A percentile compares a stretch with the other conserved stretches of the same genome.
phyloP scores from a whole-genome alignment of 768 basidiomycete genomes.

The Agaricus subrufescens region DNA sequence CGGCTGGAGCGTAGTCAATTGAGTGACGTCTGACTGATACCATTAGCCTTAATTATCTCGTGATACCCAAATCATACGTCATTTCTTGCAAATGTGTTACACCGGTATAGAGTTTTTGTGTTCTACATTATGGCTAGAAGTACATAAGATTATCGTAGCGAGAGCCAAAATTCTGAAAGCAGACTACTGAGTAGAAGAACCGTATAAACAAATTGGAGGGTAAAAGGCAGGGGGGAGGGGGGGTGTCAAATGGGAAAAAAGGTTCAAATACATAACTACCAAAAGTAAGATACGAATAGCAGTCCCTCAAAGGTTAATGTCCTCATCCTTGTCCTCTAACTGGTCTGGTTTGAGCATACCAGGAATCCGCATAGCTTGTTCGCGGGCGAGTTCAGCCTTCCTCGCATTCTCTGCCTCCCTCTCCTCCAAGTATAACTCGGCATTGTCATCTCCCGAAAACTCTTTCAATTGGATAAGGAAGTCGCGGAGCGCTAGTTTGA shows the following conservation, averaged over 20 bases:
- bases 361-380: conserved; percentile 91
- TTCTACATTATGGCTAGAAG: conserved; percentile 12
- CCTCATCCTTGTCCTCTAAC: conserved; percentile 90
- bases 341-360: conserved; percentile 97
- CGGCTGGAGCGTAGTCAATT: conserved; percentile 5
- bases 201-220: conserved; percentile 9
- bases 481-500: conserved; percentile 92
- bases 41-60: not conserved
- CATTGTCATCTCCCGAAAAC: conserved; percentile 85
- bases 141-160: conserved; percentile 11
- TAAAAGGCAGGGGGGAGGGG: conserved; percentile 19
- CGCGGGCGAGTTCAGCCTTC: conserved; percentile 79
- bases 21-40: conserved; percentile 8
- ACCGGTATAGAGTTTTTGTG: conserved; percentile 1
- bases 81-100: not conserved
- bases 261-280: conserved; percentile 16
- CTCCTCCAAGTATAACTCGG: conserved; percentile 91
- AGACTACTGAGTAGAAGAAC: conserved; percentile 1
- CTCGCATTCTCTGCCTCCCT: conserved; percentile 81
- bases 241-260: conserved; percentile 22
- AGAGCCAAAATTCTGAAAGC: conserved; percentile 7
- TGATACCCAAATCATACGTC: not conserved
- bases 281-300: conserved; percentile 9
- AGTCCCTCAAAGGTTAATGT: conserved; percentile 45
- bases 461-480: conserved; percentile 98